Percentiles rank a stretch among this genome's conserved stretches.
Evolutionary conservation across 1,139 yeast genomes (phyloP).

Genomic region (Kodamaea anthophila): DNA sequence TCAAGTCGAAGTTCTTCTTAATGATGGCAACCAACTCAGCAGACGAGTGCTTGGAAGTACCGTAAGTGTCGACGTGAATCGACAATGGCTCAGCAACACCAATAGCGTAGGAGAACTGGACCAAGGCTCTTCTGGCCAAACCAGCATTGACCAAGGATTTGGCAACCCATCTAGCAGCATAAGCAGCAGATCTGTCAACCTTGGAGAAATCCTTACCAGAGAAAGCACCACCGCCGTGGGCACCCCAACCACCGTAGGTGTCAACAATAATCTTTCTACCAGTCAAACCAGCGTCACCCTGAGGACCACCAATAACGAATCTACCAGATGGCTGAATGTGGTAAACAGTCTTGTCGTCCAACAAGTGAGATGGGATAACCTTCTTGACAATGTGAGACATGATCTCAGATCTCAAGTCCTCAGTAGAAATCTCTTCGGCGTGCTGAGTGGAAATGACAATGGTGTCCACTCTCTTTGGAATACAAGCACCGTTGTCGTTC

Average conservation of each 20-base stretch:
- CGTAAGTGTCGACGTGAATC: slow-evolving; percentile 94
- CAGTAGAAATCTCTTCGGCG: slow-evolving; percentile 92
- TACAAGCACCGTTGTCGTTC: slow-evolving; percentile 90
- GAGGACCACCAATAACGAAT: slow-evolving; percentile 99
- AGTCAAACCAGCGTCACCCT: slow-evolving; percentile 99
- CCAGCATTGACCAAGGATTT: slow-evolving; percentile 94
- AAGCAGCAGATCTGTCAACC: slow-evolving; percentile 99
- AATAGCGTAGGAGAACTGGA: slow-evolving; percentile 97
- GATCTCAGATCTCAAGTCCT: slow-evolving; percentile 77
- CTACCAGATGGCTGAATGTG: slow-evolving; percentile 99
- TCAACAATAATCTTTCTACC: slow-evolving; percentile 99
- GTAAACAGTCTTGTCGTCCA: slow-evolving; percentile 92
- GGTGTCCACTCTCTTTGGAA: slow-evolving; percentile 95
- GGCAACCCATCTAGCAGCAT: slow-evolving; percentile 99
- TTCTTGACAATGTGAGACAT: slow-evolving; percentile 76
- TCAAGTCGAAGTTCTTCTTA: slow-evolving; percentile 91
- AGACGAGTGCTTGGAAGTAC: slow-evolving; percentile 86
- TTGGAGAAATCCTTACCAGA: slow-evolving; percentile 99
- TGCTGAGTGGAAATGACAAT: slow-evolving; percentile 97
- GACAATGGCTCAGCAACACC: slow-evolving; percentile 99
- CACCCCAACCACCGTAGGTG: slow-evolving; percentile 99
- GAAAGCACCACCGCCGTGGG: slow-evolving; percentile 99
- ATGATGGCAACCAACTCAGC: slow-evolving; percentile 87
- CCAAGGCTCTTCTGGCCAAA: slow-evolving; percentile 94
- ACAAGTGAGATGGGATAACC: slow-evolving; percentile 84